Percentiles rank a stretch among this genome's conserved stretches.
Evolutionary conservation across 257 asterid species (phyloP).

Genomic region (Scutellaria minor): DNA sequence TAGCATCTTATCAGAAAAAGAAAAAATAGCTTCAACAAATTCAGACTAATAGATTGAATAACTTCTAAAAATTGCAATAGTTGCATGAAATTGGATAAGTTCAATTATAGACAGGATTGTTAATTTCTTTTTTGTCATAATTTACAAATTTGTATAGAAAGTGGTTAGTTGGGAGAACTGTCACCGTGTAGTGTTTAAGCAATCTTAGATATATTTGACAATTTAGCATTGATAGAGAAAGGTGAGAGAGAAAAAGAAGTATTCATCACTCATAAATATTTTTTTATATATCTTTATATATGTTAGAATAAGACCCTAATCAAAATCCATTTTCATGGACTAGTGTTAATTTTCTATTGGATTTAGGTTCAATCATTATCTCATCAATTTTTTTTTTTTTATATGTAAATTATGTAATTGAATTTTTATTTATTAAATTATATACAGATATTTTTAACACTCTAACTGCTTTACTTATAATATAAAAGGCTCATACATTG

Average conservation of each 20-base stretch:
- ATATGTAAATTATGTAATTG: not conserved
- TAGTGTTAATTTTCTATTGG: conserved; percentile 13
- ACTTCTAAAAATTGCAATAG: not conserved
- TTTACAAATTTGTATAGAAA: not conserved
- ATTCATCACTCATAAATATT: not conserved
- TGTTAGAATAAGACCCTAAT: not conserved
- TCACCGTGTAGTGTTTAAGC: not conserved
- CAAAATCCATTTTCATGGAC: not conserved
- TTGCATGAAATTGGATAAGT: conserved; percentile 22
- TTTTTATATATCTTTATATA: not conserved
- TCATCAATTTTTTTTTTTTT: not conserved
- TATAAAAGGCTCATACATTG: too few relatives aligned
- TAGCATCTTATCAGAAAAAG: too few relatives aligned
- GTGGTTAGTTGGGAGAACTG: not conserved
- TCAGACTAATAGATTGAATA: not conserved
- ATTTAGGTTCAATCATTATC: not conserved
- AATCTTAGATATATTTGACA: not conserved
- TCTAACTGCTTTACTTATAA: too few relatives aligned
- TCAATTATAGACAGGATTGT: not conserved
- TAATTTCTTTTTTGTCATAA: not conserved
- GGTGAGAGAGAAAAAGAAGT: too few relatives aligned
- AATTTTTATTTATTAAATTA: not conserved
- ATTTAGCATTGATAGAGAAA: not conserved
- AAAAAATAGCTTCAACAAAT: not conserved
- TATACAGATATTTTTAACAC: not conserved